These are phyloP conservation scores for Paxillus ammoniavirescens DNA, from an alignment of 768 basidiomycete genomes.

Conservation along the genomic window DNA sequence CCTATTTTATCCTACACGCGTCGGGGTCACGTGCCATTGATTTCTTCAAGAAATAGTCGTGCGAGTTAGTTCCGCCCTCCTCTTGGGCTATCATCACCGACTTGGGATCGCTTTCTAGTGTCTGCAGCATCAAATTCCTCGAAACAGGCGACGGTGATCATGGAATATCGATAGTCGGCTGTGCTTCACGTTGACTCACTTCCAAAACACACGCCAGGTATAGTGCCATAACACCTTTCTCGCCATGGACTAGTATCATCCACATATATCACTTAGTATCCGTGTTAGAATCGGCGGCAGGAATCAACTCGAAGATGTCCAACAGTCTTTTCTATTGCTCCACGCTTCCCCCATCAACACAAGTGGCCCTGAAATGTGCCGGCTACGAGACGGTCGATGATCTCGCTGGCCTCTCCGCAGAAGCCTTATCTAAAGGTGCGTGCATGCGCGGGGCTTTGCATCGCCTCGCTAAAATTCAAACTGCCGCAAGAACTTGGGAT, in stretches of 20 bases:
- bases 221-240: constrained; percentile 1
- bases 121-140: no score
- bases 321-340: constrained; percentile 45
- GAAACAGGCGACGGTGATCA: constrained; percentile 1
- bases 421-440: constrained; percentile 51
- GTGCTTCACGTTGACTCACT: not conserved
- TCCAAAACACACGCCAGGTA: constrained; percentile 3
- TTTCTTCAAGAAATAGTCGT: not conserved
- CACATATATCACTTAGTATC: no score
- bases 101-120: no score
- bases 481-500: constrained; percentile 48
- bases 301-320: constrained; percentile 31
- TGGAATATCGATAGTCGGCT: not conserved
- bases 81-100: no score
- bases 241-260: not conserved
- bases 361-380: constrained; percentile 45
- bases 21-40: constrained; percentile 26
- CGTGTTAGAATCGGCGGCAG: not conserved
- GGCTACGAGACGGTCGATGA: constrained; percentile 63
- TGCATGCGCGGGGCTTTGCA: not conserved
- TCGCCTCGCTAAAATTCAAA: not conserved
- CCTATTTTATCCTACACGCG: constrained; percentile 29
- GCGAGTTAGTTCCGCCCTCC: no score
- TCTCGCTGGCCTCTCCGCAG: constrained; percentile 40
- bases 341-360: constrained; percentile 43